Conservation (phyloP, 306 rosid species). For the Astragalus membranaceus region DNA sequence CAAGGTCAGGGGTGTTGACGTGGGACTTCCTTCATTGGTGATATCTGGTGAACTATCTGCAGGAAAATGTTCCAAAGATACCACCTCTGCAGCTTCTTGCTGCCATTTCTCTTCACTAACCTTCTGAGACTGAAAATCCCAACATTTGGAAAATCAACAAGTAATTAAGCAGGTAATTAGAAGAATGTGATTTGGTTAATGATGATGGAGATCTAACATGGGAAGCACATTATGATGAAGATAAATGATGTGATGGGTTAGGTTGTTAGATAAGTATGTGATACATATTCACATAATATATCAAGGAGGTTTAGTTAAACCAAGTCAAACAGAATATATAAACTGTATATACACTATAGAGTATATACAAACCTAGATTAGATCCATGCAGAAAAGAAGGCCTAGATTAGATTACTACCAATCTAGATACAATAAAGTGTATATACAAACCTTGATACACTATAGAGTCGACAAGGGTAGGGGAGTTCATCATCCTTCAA, state of each 20-base stretch:
- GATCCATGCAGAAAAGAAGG: no score
- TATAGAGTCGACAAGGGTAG: no score
- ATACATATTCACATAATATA: conserved; percentile 28
- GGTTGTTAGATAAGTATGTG: conserved; percentile 55
- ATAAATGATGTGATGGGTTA: conserved; percentile 45
- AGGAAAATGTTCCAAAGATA: conserved; percentile 75
- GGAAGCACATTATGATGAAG: conserved; percentile 46
- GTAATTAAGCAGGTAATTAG: background rate
- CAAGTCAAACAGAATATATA: no score
- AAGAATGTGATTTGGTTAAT: background rate
- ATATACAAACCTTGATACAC: no score
- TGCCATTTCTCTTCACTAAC: conserved; percentile 46
- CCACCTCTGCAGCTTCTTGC: conserved; percentile 60
- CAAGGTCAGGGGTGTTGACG: conserved; percentile 38
- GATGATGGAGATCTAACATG: conserved; percentile 40
- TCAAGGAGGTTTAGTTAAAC: no score
- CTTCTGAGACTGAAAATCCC: conserved; percentile 21
- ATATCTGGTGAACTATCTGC: conserved; percentile 64
- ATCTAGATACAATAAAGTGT: no score
- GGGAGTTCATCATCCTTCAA: no score
- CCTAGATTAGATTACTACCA: no score
- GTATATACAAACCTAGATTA: no score
- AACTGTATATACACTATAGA: no score
- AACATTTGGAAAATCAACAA: background rate
- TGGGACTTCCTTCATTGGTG: conserved; percentile 50